Evolutionary conservation across 2,329 filamentous ascomycete species (phyloP), one percentile per base, ranked within the genome.

Genomic region (Fusarium vanettenii): DNA sequence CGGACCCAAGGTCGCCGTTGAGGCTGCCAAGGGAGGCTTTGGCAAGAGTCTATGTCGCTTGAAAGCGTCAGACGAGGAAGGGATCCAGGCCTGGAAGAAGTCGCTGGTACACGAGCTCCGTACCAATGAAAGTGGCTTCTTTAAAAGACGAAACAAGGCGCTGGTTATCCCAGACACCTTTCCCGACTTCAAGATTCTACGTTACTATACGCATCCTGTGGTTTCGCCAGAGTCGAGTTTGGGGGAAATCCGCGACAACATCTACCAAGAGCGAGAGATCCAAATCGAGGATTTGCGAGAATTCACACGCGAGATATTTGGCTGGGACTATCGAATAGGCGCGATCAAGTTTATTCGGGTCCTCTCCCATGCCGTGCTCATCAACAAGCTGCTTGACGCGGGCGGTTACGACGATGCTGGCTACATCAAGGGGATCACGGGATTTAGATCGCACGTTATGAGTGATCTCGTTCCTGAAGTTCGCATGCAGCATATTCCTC

Each of bases 1-100:
- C 77, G 97, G 97, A 2, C 91, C 95, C 59, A 97, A 96, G 80
- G 87, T 95, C 13, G 96, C 97, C 1, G 97, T 94, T 75, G 95
- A 98, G 81, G 97, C 97, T 64, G 95, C 95, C 37, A 91, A 91
- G 78, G 97, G 95, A 62, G 95, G 95, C 0, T 98, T 96, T 82
- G 97, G 96, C 2, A 89, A 87, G 67, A 90, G 92, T 39, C 84
- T 98, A 5, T 96, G 93, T 80, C 86, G 84, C 3, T 83, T 97
- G 31, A 88, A 90, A 67, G 86, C 84, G 37, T 87, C 88, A 6
- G 92, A 95, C 76, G 83, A 83, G 3, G 84, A 82, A 1, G 92
- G 88, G 4, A 84, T 97, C 55, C 84, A 84, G 1, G 85, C 86
- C 25, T 98, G 96, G 97, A 92, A 92, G 75, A 87, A 92, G 11